Evolutionary conservation across 352 stramenopile genomes (phyloP), one percentile per base, ranked within the genome.

Genomic region (Globisporangium perplexum): DNA sequence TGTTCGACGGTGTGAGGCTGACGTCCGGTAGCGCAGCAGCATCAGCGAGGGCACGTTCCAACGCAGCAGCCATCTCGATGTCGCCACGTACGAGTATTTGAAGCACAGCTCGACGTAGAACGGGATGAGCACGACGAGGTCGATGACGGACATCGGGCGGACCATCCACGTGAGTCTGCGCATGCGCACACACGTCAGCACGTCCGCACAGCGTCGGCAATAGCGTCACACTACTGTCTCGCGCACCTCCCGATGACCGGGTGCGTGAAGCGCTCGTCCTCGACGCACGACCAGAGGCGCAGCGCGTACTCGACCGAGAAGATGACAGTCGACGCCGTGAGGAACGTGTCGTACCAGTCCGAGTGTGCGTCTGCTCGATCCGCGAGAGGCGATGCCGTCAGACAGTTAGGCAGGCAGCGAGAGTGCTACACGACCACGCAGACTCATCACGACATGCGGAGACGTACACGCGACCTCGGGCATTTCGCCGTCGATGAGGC

Each of bases 91-190:
- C 77, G 79, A 59, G 6, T 79, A 67, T 52, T 88, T 69, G 33
- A 79, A 66, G 28, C 66, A 71, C n/a, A 93, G 88, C 56, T 92
- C 83, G 3, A 93, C 39, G 61, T 86, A 93, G 51, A 90, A 93
- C 8, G 83, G 83, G 20, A 92, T 51, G 18, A 93, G 66, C 8
- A 88, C 77, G 33, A 85, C 53, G 17, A 92, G 66, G 38, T 92
- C 83, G 46, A 93, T 92, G 22, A 92, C 18, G 0, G 83, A 92
- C 77, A 92, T 90, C 1, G 83, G 81, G 23, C 70, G 72, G 0
- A 79, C 12, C 81, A 91, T 92, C 83, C 83, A 93, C 57, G 74
- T 78, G 15, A 93, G 51, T 45, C 82, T 90, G n/a, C n/a, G n/a
- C n/a, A n/a, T n/a, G n/a, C n/a, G n/a, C n/a, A n/a, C n/a, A n/a